Conservation (phyloP, 495 filamentous ascomycete genomes). For the Apodospora peruviana region DNA sequence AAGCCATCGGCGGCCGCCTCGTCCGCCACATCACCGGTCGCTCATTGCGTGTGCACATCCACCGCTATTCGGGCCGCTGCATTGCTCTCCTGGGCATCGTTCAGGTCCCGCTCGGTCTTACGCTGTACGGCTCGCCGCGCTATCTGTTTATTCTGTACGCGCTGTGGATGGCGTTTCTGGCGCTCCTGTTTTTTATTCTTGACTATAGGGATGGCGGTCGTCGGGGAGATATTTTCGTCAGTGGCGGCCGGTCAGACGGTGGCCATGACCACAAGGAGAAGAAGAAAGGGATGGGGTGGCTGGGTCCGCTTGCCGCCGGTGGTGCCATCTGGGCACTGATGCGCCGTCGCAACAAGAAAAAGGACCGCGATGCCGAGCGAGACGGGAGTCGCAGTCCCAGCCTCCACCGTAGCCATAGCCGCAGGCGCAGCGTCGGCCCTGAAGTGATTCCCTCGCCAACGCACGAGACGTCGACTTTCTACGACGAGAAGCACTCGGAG, state of each 20-base stretch:
- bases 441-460: slow-evolving; percentile 46
- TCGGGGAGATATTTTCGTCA: slow-evolving; percentile 33
- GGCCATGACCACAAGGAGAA: slow-evolving; percentile 21
- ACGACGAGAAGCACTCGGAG: slow-evolving; percentile 57
- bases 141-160: slow-evolving; percentile 79
- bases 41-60: slow-evolving; percentile 71
- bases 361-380: slow-evolving; percentile 19
- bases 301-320: slow-evolving; percentile 50
- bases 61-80: slow-evolving; percentile 79
- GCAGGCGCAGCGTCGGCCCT: slow-evolving; percentile 28
- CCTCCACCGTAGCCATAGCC: slow-evolving; percentile 20
- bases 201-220: slow-evolving; percentile 54
- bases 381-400: slow-evolving; percentile 29
- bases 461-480: slow-evolving; percentile 44
- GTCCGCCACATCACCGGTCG: slow-evolving; percentile 53
- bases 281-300: slow-evolving; percentile 36
- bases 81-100: slow-evolving; percentile 75
- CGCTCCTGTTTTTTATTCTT: slow-evolving; percentile 68
- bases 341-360: slow-evolving; percentile 36
- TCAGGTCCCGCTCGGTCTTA: slow-evolving; percentile 85
- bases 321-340: slow-evolving; percentile 57
- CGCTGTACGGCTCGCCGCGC: slow-evolving; percentile 86
- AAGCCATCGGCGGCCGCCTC: slow-evolving; percentile 70
- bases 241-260: slow-evolving; percentile 20
- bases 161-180: slow-evolving; percentile 59